A percentile compares a stretch with the other conserved stretches of the same genome.
Evolutionary conservation across 805 yeast species (phyloP).

Genomic region (Candida pseudoglaebosa): DNA sequence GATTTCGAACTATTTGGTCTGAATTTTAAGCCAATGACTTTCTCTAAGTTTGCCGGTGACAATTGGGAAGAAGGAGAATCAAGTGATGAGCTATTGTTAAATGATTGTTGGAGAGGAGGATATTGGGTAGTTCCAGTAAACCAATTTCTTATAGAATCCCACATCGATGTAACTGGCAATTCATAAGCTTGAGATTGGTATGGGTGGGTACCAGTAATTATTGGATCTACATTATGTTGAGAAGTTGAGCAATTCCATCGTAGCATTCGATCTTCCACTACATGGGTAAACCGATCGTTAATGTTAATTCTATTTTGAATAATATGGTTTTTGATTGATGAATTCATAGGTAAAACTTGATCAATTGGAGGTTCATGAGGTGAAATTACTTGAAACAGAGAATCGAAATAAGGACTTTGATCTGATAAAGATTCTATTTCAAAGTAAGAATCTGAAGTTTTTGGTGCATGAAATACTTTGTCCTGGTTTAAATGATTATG

Average conservation of each 20-base stretch:
- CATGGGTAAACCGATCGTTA: constrained; percentile 19
- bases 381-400: constrained; percentile 18
- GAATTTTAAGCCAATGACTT: constrained; percentile 5
- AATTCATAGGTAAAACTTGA: background rate
- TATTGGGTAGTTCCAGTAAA: constrained; percentile 5
- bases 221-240: constrained; percentile 25
- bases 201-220: constrained; percentile 27
- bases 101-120: too few relatives aligned
- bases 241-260: constrained; percentile 32
- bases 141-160: constrained; percentile 8
- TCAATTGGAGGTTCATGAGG: constrained; percentile 14
- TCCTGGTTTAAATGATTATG: too few relatives aligned
- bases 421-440: constrained; percentile 10
- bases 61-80: background rate
- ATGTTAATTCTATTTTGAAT: constrained; percentile 9
- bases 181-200: constrained; percentile 17
- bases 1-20: constrained; percentile 17
- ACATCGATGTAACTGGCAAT: constrained; percentile 1
- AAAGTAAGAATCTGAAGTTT: constrained; percentile 7
- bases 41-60: background rate
- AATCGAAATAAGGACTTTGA: constrained; percentile 8
- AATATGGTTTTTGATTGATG: constrained; percentile 8
- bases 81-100: too few relatives aligned
- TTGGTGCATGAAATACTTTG: too few relatives aligned
- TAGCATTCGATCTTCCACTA: constrained; percentile 27